Evolutionary conservation across 2,329 filamentous ascomycete species (phyloP).

Genomic region (Camptophora hylomeconis): DNA sequence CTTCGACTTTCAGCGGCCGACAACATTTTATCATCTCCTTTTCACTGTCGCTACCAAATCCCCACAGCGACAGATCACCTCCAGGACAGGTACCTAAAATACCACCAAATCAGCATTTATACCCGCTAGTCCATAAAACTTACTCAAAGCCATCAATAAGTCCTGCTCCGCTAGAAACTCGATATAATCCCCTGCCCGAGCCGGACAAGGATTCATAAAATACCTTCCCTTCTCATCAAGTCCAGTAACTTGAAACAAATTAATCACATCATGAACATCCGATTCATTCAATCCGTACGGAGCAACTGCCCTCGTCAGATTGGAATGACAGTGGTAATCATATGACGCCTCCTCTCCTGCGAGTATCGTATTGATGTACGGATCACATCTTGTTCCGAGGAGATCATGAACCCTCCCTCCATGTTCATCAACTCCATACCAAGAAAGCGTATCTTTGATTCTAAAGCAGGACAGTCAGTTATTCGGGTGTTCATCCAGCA

Average conservation of each 20-base stretch:
- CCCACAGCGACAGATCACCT: conserved; percentile 71
- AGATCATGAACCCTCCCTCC: conserved; percentile 64
- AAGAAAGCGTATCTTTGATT: conserved; percentile 44
- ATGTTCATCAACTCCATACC: conserved; percentile 48
- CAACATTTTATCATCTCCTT: conserved; percentile 61
- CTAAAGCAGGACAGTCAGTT: not conserved
- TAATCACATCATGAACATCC: conserved; percentile 75
- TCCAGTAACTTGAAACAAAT: conserved; percentile 75
- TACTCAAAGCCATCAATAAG: conserved; percentile 45
- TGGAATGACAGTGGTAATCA: conserved; percentile 75
- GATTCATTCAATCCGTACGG: conserved; percentile 56
- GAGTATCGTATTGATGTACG: conserved; percentile 66
- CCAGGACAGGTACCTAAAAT: conserved; percentile 58
- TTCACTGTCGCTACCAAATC: conserved; percentile 46
- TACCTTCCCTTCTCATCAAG: conserved; percentile 59
- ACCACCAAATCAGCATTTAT: too few species aligned
- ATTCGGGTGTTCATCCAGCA: not conserved
- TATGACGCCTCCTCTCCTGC: conserved; percentile 47
- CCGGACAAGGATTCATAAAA: conserved; percentile 50
- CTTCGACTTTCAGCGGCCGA: conserved; percentile 60
- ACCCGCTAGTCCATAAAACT: not conserved
- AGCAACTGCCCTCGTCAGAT: conserved; percentile 59
- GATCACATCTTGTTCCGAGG: conserved; percentile 70
- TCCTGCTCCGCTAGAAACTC: conserved; percentile 75
- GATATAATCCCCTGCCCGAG: conserved; percentile 40